Evolutionary conservation across 192 early-diverging fungal species (phyloP).

Genomic region (Thamnidium elegans): DNA sequence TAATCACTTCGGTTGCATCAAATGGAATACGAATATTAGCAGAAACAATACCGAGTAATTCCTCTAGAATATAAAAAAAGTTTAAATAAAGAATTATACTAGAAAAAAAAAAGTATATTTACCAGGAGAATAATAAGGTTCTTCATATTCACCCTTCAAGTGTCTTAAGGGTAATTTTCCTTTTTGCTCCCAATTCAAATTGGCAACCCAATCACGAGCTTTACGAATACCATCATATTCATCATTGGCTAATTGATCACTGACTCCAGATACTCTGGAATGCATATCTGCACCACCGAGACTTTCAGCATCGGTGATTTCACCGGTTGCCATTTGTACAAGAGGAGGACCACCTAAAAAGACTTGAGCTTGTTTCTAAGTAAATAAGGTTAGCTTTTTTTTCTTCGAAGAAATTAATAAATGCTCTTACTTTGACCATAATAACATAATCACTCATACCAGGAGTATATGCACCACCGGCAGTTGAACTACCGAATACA

Average conservation of each 20-base stretch:
- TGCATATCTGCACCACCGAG: slow-evolving; percentile 73
- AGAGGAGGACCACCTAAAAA: slow-evolving; percentile 67
- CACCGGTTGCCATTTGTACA: slow-evolving; percentile 69
- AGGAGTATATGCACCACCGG: slow-evolving; percentile 64
- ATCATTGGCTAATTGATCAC: slow-evolving; percentile 60
- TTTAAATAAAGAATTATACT: not conserved
- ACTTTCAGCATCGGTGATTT: slow-evolving; percentile 60
- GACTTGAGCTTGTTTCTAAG: slow-evolving; percentile 59
- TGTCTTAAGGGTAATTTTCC: slow-evolving; percentile 49
- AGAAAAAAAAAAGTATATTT: slow-evolving; percentile 1
- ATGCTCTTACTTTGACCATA: slow-evolving; percentile 53
- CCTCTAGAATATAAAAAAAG: slow-evolving; percentile 38
- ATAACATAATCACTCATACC: slow-evolving; percentile 66
- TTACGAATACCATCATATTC: slow-evolving; percentile 61
- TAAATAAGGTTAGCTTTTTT: not conserved
- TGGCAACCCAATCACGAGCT: slow-evolving; percentile 60
- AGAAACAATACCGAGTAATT: slow-evolving; percentile 62
- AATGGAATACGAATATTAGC: slow-evolving; percentile 64
- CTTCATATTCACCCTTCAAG: slow-evolving; percentile 46
- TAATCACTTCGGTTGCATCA: slow-evolving; percentile 64
- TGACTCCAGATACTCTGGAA: slow-evolving; percentile 58
- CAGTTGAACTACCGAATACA: slow-evolving; percentile 67
- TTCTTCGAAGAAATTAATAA: not conserved
- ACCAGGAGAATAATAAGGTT: slow-evolving; percentile 56
- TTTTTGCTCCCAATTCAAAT: slow-evolving; percentile 54